Evolutionary conservation across 345 rosid species (phyloP).

Genomic region (Linum tenue): DNA sequence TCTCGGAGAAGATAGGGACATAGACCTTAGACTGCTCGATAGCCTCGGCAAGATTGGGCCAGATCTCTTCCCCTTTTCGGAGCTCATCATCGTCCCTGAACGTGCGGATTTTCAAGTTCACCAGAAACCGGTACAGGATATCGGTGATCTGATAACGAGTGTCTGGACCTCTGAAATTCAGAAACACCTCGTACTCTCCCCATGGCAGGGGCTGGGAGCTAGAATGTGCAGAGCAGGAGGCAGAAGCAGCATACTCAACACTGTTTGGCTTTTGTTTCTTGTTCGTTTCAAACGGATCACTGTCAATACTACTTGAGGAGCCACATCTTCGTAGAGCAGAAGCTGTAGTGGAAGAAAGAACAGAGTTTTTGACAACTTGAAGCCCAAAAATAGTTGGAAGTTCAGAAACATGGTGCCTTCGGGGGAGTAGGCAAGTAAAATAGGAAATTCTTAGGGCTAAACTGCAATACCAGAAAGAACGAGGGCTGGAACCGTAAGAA

Average conservation of each 20-base stretch:
- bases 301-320: neutral
- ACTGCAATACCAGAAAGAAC: too few relatives aligned
- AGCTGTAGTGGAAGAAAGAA: neutral
- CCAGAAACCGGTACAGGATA: too few relatives aligned
- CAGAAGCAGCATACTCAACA: neutral
- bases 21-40: slow-evolving; percentile 5
- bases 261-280: neutral
- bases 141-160: too few relatives aligned
- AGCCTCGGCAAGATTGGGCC: neutral
- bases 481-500: too few relatives aligned
- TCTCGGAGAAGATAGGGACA: slow-evolving; percentile 4
- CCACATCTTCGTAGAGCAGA: neutral
- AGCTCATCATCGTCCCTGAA: slow-evolving; percentile 5
- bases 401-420: too few relatives aligned
- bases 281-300: neutral
- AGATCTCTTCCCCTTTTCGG: slow-evolving; percentile 4
- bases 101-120: neutral
- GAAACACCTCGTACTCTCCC: too few relatives aligned
- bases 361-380: neutral
- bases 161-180: too few relatives aligned
- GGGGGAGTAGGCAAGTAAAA: too few relatives aligned
- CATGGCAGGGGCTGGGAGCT: neutral
- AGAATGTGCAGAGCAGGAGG: neutral
- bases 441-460: too few relatives aligned
- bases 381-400: too few relatives aligned